Percentiles rank a stretch among this genome's conserved stretches.
phyloP scores from a whole-genome alignment of 345 rosid species.

The Acer yangbiense region DNA sequence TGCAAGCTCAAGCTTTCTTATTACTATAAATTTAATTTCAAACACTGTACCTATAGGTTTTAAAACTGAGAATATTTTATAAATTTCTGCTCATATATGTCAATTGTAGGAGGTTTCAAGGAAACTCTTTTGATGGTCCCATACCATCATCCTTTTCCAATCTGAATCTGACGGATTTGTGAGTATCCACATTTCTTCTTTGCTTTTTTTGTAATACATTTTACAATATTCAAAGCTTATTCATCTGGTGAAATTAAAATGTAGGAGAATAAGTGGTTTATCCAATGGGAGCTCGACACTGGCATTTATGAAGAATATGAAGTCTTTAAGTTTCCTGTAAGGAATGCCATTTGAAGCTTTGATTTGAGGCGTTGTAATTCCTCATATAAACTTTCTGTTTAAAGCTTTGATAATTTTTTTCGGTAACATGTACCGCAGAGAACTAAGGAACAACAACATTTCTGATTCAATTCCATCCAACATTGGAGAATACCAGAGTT shows the following conservation, averaged over 20 bases:
- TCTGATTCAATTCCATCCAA: conserved; percentile 58
- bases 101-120: conserved; percentile 61
- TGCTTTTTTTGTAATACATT: not conserved
- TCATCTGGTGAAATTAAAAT: conserved; percentile 15
- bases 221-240: not conserved
- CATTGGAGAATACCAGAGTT: conserved; percentile 48
- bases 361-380: not conserved
- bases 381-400: not conserved
- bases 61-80: conserved; percentile 3
- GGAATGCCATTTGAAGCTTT: conserved; percentile 25
- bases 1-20: not conserved
- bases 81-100: conserved; percentile 5
- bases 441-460: conserved; percentile 51
- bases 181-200: conserved; percentile 26
- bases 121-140: conserved; percentile 66
- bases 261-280: conserved; percentile 71
- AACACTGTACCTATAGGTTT: not conserved
- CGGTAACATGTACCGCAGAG: conserved; percentile 34
- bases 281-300: conserved; percentile 55
- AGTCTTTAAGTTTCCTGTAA: conserved; percentile 49
- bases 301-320: conserved; percentile 55
- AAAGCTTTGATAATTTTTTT: not conserved
- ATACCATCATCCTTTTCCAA: conserved; percentile 60
- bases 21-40: too few species aligned
- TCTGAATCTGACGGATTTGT: conserved; percentile 57